Evolutionary conservation across 179 eudicot species (phyloP), one percentile per base, ranked within the genome.

Genomic region (Corrigiola litoralis): DNA sequence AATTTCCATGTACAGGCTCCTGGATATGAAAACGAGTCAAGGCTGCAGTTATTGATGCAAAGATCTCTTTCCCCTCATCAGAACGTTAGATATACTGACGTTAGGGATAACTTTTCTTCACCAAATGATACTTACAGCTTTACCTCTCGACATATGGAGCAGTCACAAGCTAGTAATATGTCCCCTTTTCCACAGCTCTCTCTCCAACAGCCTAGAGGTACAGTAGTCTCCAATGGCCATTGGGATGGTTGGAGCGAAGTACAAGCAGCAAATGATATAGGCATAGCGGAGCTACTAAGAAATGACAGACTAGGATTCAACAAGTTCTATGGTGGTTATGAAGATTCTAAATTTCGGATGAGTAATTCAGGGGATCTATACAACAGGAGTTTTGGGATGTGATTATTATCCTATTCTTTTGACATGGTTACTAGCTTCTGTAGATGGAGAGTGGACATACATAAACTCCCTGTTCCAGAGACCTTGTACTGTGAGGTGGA

Each of bases 241-340:
- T 87, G 91, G 95, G 84, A 88, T 74, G 69, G 81, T 68, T 90
- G 99, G 97, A 83, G 65, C 79, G 94, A 84, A 37, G 62, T 71
- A 49, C 85, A 72, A 68, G 64, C 70, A 63, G 80, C 85, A 18
- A 80, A 79, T 78, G 82, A 86, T 72, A 51, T 78, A 66, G 83
- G 85, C 31, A 81, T 84, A 67, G 74, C 84, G 6, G 96, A 92
- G 61, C 77, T 82, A 58, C 90, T 90, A 63, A 80, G 90, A 77
- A 80, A 81, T 72, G 97, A 90, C 50, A 72, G 87, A 69, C 63
- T 76, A 58, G 86, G 89, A 41, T 66, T 66, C 16, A 85, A 82
- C 59, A 88, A 84, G 72, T 59, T 69, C 48, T 84, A 74, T 66
- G 59, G 72, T 33, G 84, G 86, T 41, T 81, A 80, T 74, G 95